Evolutionary conservation across 768 basidiomycete genomes (phyloP).

Genomic region (Tulasnella sp.): DNA sequence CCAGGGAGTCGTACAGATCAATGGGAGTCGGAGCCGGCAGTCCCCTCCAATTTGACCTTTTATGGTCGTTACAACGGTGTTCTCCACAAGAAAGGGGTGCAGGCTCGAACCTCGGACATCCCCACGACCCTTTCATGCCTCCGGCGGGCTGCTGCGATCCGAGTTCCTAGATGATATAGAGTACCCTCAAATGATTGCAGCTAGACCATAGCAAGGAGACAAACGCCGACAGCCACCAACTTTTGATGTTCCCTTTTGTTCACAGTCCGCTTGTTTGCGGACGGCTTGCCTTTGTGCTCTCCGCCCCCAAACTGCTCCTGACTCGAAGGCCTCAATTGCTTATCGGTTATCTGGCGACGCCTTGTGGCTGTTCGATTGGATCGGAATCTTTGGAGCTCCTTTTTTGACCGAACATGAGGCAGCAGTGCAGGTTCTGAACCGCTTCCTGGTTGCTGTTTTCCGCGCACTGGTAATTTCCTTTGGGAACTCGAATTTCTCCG

Average conservation of each 20-base stretch:
- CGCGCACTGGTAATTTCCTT: not conserved
- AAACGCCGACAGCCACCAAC: slow-evolving; percentile 2
- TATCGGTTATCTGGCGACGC: slow-evolving; percentile 4
- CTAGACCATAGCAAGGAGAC: not conserved
- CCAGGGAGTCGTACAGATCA: not conserved
- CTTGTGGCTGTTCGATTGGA: not conserved
- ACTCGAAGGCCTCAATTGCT: slow-evolving; percentile 7
- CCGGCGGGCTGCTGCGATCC: slow-evolving; percentile 1
- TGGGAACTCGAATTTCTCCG: slow-evolving; percentile 4
- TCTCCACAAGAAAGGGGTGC: not conserved
- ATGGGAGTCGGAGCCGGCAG: not conserved
- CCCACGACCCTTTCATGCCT: not conserved
- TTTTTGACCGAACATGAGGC: slow-evolving; percentile 4
- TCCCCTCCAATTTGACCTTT: not conserved
- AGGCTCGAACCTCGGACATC: not conserved
- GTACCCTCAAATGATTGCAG: not conserved
- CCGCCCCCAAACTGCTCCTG: not conserved
- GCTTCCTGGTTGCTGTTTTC: slow-evolving; percentile 1
- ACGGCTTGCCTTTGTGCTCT: not conserved
- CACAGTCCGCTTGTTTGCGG: not conserved
- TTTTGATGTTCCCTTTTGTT: not conserved
- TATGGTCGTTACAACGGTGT: not conserved
- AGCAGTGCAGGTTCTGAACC: slow-evolving; percentile 3
- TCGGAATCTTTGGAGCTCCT: not conserved
- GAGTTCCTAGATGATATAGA: not conserved